phyloP scores from a whole-genome alignment of 176 grass and related monocot species.

The Bonia amplexicaulis region DNA sequence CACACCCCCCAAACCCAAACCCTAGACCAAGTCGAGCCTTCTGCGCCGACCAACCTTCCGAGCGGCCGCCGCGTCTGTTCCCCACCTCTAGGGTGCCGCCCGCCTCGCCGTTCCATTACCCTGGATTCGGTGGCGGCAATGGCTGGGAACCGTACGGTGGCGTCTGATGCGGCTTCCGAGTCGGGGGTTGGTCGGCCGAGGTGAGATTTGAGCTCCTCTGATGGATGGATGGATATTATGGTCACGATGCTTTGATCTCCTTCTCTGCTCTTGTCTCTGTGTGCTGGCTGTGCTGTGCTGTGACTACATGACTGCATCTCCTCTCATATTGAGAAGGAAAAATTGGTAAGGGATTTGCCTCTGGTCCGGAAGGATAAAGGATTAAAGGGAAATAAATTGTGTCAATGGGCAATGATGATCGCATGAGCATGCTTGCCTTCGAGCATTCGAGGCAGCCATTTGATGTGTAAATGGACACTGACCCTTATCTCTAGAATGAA shows the following conservation, averaged over 20 bases:
- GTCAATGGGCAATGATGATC: not conserved
- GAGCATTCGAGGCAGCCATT: not conserved
- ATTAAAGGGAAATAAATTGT: not conserved
- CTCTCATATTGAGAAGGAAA: too few species aligned
- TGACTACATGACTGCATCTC: too few species aligned
- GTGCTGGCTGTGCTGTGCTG: too few species aligned
- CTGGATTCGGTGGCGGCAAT: not conserved
- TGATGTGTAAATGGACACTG: not conserved
- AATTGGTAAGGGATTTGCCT: not conserved
- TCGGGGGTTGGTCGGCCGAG: not conserved
- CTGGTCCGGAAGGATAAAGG: not conserved
- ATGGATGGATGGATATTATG: not conserved
- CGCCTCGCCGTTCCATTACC: not conserved
- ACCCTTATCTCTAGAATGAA: not conserved
- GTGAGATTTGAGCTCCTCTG: not conserved
- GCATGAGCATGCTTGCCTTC: not conserved
- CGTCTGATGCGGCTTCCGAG: not conserved
- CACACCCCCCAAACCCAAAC: not conserved
- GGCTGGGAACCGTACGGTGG: constrained; percentile 9
- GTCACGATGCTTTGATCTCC: not conserved
- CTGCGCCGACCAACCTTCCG: not conserved
- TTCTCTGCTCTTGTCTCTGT: too few species aligned
- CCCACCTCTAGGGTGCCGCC: not conserved
- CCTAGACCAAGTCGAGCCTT: not conserved
- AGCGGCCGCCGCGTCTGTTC: not conserved